Base-by-base conservation (phyloP, 192 early-diverging fungal species). In the Umbelopsis sp. region DNA sequence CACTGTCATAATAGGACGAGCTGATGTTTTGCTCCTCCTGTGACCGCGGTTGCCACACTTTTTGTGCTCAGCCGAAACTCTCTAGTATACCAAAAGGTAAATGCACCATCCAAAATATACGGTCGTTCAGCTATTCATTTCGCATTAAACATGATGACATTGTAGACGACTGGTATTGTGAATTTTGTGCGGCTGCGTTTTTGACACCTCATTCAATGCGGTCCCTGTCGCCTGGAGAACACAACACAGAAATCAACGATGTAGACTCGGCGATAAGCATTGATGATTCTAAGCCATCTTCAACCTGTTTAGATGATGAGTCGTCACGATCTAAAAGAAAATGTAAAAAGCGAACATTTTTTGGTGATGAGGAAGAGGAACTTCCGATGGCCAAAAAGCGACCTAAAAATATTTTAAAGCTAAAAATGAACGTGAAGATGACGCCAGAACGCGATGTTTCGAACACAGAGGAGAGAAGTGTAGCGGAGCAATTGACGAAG, bases 21-120 rank as follows among this genome's bases (percentile, higher is more conserved):
- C 70, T 85, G 67, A 67, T 85, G 37, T 76, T 85, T 71, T 85
- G 84, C 68, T 76, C 71, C 44, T 70, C 67, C 11, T 85, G 84
- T 66, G 84, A 85, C 65, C 68, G 78, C 66, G 81, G 79, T 8
- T 81, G 75, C 66, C 84, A 85, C 53, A 78, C 76, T 20, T 79
- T 78, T 67, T 85, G 84, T 69, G 77, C 76, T 51, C 71, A 74
- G 58, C 77, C 84, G 25, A 58, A 69, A 7, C 46, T 85, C 0
- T 44, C 70, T 9, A 67, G 44, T 22, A 77, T 82, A 37, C 84
- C 84, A 7, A 49, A 71, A 66, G 68, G 84, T 85, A 82, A 20
- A 41, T 41, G 5, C 10, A 7, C 10, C 37, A 4, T 1, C 37
- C 27, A 1, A 23, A 37, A 47, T 41, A 68, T 49, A 16, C 46